Evolutionary conservation across 306 rosid genomes (phyloP).

Genomic region (Dalbergia cochinchinensis): DNA sequence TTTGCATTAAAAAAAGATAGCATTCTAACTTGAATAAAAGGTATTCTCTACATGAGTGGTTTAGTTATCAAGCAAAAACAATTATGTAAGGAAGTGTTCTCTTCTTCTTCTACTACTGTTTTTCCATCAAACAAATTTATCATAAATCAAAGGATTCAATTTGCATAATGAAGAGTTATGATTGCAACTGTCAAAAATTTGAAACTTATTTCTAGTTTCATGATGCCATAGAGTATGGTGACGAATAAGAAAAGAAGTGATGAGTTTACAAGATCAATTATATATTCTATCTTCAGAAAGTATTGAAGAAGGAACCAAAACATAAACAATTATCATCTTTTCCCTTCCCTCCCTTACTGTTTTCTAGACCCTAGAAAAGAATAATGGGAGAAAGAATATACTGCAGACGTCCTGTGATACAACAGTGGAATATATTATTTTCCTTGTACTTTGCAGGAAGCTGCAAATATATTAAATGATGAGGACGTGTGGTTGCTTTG

Average conservation of each 20-base stretch:
- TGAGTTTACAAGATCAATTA: not conserved
- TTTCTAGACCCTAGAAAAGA: slow-evolving; percentile 36
- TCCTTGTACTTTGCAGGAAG: slow-evolving; percentile 34
- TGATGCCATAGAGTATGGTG: not conserved
- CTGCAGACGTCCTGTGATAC: slow-evolving; percentile 44
- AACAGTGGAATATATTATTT: slow-evolving; percentile 43
- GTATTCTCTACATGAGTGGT: not conserved
- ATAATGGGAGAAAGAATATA: slow-evolving; percentile 48
- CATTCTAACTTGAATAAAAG: not conserved
- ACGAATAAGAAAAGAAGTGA: slow-evolving; percentile 10
- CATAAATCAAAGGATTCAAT: not conserved
- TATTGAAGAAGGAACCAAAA: slow-evolving; percentile 17
- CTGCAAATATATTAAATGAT: slow-evolving; percentile 48
- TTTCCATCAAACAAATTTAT: not conserved
- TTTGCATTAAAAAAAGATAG: not conserved
- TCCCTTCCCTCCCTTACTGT: slow-evolving; percentile 12
- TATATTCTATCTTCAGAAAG: slow-evolving; percentile 24
- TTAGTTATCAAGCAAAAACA: not conserved
- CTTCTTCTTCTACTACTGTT: not conserved
- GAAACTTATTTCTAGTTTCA: not conserved
- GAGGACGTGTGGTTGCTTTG: slow-evolving; percentile 31
- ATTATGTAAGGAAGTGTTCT: not conserved
- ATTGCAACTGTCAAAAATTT: not conserved
- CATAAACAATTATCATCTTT: not conserved
- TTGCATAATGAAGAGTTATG: not conserved